Evolutionary conservation across 345 rosid genomes (phyloP).

Genomic region (Heritiera littoralis): DNA sequence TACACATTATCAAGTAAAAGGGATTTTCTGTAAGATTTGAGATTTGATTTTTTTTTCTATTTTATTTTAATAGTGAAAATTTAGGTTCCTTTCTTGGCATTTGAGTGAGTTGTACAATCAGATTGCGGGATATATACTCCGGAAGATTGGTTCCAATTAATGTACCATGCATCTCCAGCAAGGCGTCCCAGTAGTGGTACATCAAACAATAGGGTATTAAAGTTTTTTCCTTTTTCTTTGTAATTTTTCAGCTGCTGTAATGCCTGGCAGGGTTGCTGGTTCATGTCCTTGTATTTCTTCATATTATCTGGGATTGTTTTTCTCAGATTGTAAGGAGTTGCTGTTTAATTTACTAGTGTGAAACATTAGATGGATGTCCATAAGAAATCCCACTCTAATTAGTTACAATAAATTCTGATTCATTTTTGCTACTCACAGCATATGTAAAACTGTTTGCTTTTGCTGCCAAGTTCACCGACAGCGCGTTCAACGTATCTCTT

Average conservation of each 20-base stretch:
- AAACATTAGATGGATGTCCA: slow-evolving; percentile 39
- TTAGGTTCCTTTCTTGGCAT: slow-evolving; percentile 48
- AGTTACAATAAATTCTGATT: slow-evolving; percentile 36
- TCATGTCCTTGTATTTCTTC: slow-evolving; percentile 32
- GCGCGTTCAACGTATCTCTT: not conserved
- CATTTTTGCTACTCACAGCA: slow-evolving; percentile 29
- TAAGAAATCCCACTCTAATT: slow-evolving; percentile 43
- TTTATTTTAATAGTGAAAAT: slow-evolving; percentile 27
- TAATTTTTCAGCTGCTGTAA: slow-evolving; percentile 28
- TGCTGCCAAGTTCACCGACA: not conserved
- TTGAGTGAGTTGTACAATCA: slow-evolving; percentile 65
- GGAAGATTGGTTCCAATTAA: slow-evolving; percentile 47
- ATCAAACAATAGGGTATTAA: slow-evolving; percentile 26
- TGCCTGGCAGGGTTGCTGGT: slow-evolving; percentile 37
- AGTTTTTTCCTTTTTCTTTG: slow-evolving; percentile 18
- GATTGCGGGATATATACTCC: slow-evolving; percentile 52
- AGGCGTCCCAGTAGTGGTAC: slow-evolving; percentile 30
- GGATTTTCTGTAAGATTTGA: slow-evolving; percentile 55
- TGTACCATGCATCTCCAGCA: slow-evolving; percentile 40
- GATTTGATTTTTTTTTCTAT: slow-evolving; percentile 29
- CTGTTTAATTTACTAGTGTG: slow-evolving; percentile 45
- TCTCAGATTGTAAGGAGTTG: slow-evolving; percentile 47
- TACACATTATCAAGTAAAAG: slow-evolving; percentile 42
- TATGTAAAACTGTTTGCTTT: slow-evolving; percentile 14
- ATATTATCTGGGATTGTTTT: slow-evolving; percentile 35